These are phyloP conservation scores for Debaryomyces udenii DNA, from an alignment of 1,139 yeast genomes.

Conservation along the genomic window DNA sequence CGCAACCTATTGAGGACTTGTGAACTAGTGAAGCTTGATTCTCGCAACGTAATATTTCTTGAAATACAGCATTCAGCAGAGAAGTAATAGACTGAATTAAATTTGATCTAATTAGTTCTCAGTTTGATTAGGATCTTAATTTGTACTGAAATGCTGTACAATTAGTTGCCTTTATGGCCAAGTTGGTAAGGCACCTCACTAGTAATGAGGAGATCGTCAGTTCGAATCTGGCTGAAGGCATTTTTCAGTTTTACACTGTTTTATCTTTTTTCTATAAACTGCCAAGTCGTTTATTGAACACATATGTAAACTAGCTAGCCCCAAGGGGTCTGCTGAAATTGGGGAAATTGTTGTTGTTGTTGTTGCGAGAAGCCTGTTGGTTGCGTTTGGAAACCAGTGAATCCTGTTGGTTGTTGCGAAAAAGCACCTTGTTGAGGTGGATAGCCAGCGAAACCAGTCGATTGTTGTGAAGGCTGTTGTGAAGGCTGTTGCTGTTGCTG, in stretches of 20 bases:
- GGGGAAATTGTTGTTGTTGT: background rate
- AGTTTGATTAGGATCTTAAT: too few relatives aligned
- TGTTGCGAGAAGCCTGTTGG: conserved; percentile 7
- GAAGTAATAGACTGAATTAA: too few relatives aligned
- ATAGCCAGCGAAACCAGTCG: conserved; percentile 27
- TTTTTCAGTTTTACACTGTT: background rate
- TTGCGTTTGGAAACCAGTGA: conserved; percentile 8
- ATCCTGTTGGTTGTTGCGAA: conserved; percentile 15
- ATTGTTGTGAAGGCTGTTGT: conserved; percentile 25
- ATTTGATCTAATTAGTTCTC: too few relatives aligned
- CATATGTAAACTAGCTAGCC: conserved; percentile 4
- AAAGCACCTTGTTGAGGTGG: conserved; percentile 21
- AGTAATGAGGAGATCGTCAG: conserved; percentile 89
- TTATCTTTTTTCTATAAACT: background rate
- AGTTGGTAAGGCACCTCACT: conserved; percentile 92
- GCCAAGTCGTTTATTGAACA: background rate
- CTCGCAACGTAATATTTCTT: too few relatives aligned
- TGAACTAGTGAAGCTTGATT: too few relatives aligned
- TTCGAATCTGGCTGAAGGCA: conserved; percentile 39
- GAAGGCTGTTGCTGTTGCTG: conserved; percentile 18
- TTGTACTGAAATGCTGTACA: background rate
- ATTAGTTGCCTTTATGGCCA: conserved; percentile 58
- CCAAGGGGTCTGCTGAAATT: conserved; percentile 12
- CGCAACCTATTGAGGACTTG: too few relatives aligned
- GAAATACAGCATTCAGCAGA: too few relatives aligned